These are phyloP conservation scores for Botryotinia calthae DNA, from an alignment of 2,329 filamentous ascomycete genomes.

Conservation along the genomic window DNA sequence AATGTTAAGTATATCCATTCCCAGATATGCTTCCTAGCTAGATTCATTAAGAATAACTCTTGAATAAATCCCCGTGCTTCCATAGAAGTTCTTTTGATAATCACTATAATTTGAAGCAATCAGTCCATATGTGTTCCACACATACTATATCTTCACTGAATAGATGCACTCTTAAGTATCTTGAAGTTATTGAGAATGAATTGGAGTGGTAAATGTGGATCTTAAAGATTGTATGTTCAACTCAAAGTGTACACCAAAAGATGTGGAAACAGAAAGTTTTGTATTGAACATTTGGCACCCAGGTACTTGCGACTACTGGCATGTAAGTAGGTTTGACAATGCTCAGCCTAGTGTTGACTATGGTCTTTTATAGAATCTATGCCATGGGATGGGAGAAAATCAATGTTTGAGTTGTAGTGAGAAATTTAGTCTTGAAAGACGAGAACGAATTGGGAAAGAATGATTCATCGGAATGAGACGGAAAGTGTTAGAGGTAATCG, in stretches of 20 bases:
- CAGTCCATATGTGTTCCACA: background rate
- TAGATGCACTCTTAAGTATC: background rate
- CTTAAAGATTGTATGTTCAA: background rate
- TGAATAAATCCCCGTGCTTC: background rate
- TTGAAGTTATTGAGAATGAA: background rate
- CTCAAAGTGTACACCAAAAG: background rate
- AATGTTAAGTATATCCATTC: background rate
- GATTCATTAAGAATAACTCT: background rate
- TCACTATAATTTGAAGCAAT: background rate
- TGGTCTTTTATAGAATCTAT: background rate
- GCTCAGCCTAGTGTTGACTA: no score
- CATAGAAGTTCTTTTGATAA: background rate
- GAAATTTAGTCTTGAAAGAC: background rate
- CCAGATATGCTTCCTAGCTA: background rate
- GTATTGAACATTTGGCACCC: background rate
- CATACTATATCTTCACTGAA: background rate
- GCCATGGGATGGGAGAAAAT: background rate
- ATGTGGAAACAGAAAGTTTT: background rate
- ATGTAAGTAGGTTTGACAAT: background rate
- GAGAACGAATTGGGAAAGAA: background rate
- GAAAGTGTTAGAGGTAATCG: background rate
- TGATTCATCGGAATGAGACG: background rate
- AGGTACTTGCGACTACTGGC: background rate
- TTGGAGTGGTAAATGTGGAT: background rate
- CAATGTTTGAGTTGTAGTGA: background rate